Evolutionary conservation across 2,329 filamentous ascomycete species (phyloP).

Genomic region (Emergomyces orientalis): DNA sequence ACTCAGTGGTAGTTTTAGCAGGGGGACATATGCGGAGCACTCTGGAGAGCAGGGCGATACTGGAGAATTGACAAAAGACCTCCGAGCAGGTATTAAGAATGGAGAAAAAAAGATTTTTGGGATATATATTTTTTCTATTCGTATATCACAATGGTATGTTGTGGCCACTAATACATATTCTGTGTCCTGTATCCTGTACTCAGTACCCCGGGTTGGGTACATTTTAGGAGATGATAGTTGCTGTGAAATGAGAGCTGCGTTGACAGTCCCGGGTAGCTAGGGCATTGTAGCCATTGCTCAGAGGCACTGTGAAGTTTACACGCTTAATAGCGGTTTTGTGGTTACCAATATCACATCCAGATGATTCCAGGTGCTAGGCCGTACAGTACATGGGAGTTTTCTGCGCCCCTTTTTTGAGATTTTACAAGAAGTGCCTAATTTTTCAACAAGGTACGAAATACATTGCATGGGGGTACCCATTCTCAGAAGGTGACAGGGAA

Average conservation of each 20-base stretch:
- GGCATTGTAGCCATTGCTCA: background rate
- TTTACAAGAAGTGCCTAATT: background rate
- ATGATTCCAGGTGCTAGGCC: background rate
- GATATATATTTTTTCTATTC: background rate
- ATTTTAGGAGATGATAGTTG: background rate
- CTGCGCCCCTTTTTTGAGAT: background rate
- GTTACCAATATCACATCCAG: background rate
- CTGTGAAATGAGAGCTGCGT: background rate
- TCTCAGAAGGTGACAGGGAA: background rate
- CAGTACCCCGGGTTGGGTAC: background rate
- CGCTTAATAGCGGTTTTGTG: background rate
- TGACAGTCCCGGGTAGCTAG: no score
- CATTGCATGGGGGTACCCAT: background rate
- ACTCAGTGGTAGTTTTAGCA: background rate
- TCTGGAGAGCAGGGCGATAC: background rate
- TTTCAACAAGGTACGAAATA: background rate
- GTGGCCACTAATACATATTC: background rate
- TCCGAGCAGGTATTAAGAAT: background rate
- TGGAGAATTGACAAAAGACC: background rate
- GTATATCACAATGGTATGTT: background rate
- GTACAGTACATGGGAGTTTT: no score
- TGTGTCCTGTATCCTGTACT: background rate
- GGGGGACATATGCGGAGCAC: background rate
- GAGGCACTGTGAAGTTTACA: background rate
- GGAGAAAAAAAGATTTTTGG: background rate